Conservation (phyloP, 257 asterid species). For the Fraxinus cuspidata region DNA sequence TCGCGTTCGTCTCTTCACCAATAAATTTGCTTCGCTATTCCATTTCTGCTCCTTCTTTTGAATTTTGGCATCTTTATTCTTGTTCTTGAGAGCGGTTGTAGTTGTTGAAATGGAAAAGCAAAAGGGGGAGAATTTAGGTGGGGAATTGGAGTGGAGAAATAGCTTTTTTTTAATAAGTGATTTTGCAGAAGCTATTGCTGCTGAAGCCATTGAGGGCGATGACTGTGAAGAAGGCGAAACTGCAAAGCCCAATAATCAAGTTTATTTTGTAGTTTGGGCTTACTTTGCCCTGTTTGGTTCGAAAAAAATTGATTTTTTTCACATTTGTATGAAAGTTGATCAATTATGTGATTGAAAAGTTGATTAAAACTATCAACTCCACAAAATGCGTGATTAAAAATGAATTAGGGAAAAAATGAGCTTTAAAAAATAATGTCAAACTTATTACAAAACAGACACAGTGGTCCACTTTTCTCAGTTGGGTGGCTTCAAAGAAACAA, state of each 20-base stretch:
- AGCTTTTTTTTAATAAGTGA: conserved; percentile 40
- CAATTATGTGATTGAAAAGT: too few relatives aligned
- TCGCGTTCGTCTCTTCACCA: conserved; percentile 79
- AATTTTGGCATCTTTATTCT: conserved; percentile 17
- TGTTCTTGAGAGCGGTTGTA: conserved; percentile 24
- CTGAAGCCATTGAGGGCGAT: conserved; percentile 37
- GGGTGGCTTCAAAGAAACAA: too few relatives aligned
- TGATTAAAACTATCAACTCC: too few relatives aligned
- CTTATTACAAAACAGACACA: too few relatives aligned
- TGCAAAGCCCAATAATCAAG: not conserved
- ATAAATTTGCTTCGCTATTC: conserved; percentile 32
- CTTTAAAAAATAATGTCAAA: too few relatives aligned
- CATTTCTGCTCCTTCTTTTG: conserved; percentile 36
- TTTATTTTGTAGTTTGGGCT: too few relatives aligned
- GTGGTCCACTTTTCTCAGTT: too few relatives aligned
- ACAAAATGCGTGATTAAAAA: too few relatives aligned
- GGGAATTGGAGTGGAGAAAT: conserved; percentile 33
- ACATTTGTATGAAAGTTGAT: too few relatives aligned
- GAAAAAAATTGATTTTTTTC: too few relatives aligned
- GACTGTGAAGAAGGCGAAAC: not conserved
- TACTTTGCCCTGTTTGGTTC: too few relatives aligned
- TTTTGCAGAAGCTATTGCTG: conserved; percentile 48
- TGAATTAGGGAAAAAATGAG: too few relatives aligned
- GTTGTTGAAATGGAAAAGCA: conserved; percentile 32
- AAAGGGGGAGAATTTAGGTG: conserved; percentile 22